A percentile compares a stretch with the other conserved stretches of the same genome.
Evolutionary conservation across 2,329 filamentous ascomycete species (phyloP).

Genomic region (Zasmidium angulare): DNA sequence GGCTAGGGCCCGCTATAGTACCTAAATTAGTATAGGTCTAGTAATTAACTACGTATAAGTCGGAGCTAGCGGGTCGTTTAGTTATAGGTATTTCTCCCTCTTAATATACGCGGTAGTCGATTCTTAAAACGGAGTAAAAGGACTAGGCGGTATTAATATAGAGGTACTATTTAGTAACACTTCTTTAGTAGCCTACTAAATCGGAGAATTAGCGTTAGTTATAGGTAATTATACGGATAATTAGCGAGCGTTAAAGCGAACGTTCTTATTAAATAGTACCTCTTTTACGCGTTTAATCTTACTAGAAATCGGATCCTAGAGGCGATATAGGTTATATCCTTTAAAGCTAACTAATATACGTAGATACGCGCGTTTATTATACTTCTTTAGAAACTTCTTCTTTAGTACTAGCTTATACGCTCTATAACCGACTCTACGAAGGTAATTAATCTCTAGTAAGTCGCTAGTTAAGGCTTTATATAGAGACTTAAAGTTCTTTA

Average conservation of each 20-base stretch:
- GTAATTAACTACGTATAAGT: too few species aligned
- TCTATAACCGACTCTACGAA: not conserved
- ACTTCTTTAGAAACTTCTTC: conserved; percentile 5
- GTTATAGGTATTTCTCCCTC: too few species aligned
- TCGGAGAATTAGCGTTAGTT: not conserved
- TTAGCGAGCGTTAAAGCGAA: conserved; percentile 1
- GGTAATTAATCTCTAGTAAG: not conserved
- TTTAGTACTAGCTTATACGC: conserved; percentile 3
- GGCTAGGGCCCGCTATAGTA: too few species aligned
- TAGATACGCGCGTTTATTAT: not conserved
- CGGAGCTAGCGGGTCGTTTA: too few species aligned
- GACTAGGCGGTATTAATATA: too few species aligned
- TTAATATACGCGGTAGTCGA: too few species aligned
- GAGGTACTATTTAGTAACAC: too few species aligned
- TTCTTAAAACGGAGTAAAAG: too few species aligned
- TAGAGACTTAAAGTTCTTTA: not conserved
- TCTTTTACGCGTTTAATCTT: conserved; percentile 1
- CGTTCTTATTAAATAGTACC: not conserved
- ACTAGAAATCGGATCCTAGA: not conserved
- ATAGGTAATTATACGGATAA: not conserved
- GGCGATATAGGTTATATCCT: too few species aligned
- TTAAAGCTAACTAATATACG: conserved; percentile 4
- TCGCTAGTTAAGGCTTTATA: not conserved
- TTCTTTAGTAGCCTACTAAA: not conserved
- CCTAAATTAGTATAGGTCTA: too few species aligned